phyloP scores from a whole-genome alignment of 768 basidiomycete species.

The Cantharellus cinnabarinus region DNA sequence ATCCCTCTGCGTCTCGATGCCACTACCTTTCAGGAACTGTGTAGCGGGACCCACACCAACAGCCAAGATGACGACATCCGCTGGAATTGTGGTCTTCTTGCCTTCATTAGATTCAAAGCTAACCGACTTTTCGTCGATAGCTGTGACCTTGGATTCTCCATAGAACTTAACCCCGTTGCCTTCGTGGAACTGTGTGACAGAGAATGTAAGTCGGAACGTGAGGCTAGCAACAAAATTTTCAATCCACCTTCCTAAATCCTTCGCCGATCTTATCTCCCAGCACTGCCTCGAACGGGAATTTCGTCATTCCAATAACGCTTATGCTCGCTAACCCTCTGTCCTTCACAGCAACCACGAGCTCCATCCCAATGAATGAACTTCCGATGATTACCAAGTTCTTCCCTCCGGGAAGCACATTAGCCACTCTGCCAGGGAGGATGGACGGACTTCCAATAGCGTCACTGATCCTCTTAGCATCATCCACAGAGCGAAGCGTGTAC shows the following conservation, averaged over 20 bases:
- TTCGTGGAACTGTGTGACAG: slow-evolving; percentile 41
- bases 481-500: slow-evolving; percentile 45
- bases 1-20: slow-evolving; percentile 41
- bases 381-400: slow-evolving; percentile 69
- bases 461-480: not conserved
- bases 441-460: too few species aligned
- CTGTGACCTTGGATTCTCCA: slow-evolving; percentile 46
- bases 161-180: slow-evolving; percentile 71
- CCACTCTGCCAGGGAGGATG: not conserved
- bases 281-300: slow-evolving; percentile 59
- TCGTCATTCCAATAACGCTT: slow-evolving; percentile 68
- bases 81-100: slow-evolving; percentile 39
- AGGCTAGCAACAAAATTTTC: not conserved
- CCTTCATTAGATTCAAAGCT: slow-evolving; percentile 21
- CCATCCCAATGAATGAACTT: slow-evolving; percentile 83
- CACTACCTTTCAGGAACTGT: slow-evolving; percentile 43
- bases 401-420: slow-evolving; percentile 39
- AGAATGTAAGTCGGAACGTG: not conserved
- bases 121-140: slow-evolving; percentile 51
- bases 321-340: slow-evolving; percentile 63
- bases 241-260: slow-evolving; percentile 50
- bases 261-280: slow-evolving; percentile 64
- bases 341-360: slow-evolving; percentile 55
- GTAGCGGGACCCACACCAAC: slow-evolving; percentile 77
- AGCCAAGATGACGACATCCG: slow-evolving; percentile 68